phyloP scores from a whole-genome alignment of 257 asterid species.

The Lycium barbarum region DNA sequence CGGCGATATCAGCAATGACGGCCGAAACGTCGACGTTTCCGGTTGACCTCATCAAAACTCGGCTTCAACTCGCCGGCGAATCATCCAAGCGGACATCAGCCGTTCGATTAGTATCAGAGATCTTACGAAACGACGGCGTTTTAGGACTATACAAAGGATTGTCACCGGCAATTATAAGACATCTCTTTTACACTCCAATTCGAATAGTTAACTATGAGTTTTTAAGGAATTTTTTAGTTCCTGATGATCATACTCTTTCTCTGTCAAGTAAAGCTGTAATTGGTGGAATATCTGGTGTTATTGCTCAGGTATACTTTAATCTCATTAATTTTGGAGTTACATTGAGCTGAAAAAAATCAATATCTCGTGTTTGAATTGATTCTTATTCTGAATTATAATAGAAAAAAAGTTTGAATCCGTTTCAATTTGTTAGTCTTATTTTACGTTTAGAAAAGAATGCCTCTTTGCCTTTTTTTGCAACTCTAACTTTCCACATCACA shows the following conservation, averaged over 20 bases:
- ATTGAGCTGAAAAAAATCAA: background rate
- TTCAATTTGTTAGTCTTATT: too few species aligned
- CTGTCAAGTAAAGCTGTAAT: slow-evolving; percentile 59
- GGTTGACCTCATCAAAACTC: slow-evolving; percentile 78
- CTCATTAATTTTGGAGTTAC: background rate
- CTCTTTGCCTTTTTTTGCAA: too few species aligned
- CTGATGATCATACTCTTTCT: slow-evolving; percentile 51
- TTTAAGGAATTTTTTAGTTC: slow-evolving; percentile 51
- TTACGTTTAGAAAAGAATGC: too few species aligned
- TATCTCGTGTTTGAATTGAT: background rate
- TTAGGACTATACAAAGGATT: slow-evolving; percentile 73
- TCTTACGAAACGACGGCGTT: slow-evolving; percentile 63
- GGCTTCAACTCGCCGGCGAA: slow-evolving; percentile 83
- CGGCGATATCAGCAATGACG: slow-evolving; percentile 76
- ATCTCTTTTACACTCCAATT: slow-evolving; percentile 77
- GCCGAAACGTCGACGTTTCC: slow-evolving; percentile 92
- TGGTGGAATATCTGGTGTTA: slow-evolving; percentile 84
- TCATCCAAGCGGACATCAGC: slow-evolving; percentile 52
- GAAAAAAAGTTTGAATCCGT: background rate
- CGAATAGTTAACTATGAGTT: slow-evolving; percentile 82
- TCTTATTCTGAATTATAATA: background rate
- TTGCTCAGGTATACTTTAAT: slow-evolving; percentile 71
- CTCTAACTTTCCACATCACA: too few species aligned
- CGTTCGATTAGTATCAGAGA: slow-evolving; percentile 49
- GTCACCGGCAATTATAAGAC: slow-evolving; percentile 73